Base-by-base conservation (phyloP, 2,329 filamentous ascomycete genomes). In the Orbilia quercus region DNA sequence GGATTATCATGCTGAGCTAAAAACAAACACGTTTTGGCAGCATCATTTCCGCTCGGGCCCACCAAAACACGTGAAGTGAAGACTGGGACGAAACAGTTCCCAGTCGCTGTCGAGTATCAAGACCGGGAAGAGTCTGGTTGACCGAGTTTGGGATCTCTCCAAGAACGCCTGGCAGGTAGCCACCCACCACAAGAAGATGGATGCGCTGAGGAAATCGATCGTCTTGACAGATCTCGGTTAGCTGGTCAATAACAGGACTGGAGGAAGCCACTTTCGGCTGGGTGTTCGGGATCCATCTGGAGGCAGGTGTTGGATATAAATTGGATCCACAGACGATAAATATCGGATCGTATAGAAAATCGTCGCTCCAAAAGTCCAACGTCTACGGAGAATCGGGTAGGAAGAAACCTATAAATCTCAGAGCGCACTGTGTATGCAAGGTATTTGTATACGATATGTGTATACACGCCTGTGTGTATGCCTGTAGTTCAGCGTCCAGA, bases 31-130 rank as follows among this genome's bases (percentile, higher is more conserved):
- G 66, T 71, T 71, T 71, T 42, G 18, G 28, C 25, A 65, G 60
- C 45, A 60, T 73, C 69, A 73, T 73, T 62, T 73, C 69, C 69
- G 69, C 69, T 73, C 48, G 55, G 69, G 38, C 60, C 69, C 55
- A 48, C 47, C 45, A 50, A 54, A 55, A 73, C 69, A 73, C 69
- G 69, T 73, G 69, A 73, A 73, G 69, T 73, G 69, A 73, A 73
- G 69, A 23, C 50, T 22, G 42, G 57, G 53, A 38, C 60, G 55
- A 73, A 66, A 66, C 60, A 73, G 48, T 34, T 55, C 18, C 28
- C 28, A 47, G 47, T 58, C 53, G 64, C 50, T 48, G 42, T 53
- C 34, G 40, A 65, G 60, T 58, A 50, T 70, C 65, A 50, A 62
- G 65, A 62, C 57, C 31, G 58, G 58, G 58, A 71, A 72, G 67